Evolutionary conservation across 1,284 basidiomycete species (phyloP).

Genomic region (Puccinia sorghi): DNA sequence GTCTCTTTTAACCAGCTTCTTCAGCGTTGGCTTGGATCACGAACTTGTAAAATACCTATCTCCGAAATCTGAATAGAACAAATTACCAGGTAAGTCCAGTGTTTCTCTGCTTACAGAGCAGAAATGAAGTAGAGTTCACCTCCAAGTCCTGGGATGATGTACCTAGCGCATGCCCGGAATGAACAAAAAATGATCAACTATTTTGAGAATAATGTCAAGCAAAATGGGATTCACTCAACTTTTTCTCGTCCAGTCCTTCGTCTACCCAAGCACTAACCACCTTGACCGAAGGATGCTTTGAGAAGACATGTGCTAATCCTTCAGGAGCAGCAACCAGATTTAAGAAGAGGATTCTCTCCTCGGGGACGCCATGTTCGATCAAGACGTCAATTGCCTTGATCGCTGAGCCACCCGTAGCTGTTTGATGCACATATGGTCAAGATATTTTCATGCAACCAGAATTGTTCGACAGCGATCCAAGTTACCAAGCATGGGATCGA

Average conservation of each 20-base stretch:
- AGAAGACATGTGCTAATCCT: conserved; percentile 79
- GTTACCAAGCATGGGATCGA: conserved; percentile 94
- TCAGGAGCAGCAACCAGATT: conserved; percentile 93
- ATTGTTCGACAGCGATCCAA: conserved; percentile 13
- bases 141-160: conserved; percentile 77
- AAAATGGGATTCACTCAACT: conserved; percentile 55
- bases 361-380: conserved; percentile 77
- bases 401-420: conserved; percentile 94
- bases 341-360: conserved; percentile 91
- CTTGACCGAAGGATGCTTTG: conserved; percentile 75
- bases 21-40: background rate
- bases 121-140: conserved; percentile 50
- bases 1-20: background rate
- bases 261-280: conserved; percentile 99
- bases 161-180: conserved; percentile 56
- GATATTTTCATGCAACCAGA: background rate
- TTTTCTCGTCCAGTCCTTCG: conserved; percentile 79
- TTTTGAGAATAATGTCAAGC: background rate
- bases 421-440: conserved; percentile 15
- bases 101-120: background rate
- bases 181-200: background rate
- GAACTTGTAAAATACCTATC: conserved; percentile 54
- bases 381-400: conserved; percentile 96
- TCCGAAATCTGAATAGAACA: conserved; percentile 53
- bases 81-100: background rate